These are phyloP conservation scores for Hypoxylon fragiforme DNA, from an alignment of 495 filamentous ascomycete genomes.

Conservation along the genomic window DNA sequence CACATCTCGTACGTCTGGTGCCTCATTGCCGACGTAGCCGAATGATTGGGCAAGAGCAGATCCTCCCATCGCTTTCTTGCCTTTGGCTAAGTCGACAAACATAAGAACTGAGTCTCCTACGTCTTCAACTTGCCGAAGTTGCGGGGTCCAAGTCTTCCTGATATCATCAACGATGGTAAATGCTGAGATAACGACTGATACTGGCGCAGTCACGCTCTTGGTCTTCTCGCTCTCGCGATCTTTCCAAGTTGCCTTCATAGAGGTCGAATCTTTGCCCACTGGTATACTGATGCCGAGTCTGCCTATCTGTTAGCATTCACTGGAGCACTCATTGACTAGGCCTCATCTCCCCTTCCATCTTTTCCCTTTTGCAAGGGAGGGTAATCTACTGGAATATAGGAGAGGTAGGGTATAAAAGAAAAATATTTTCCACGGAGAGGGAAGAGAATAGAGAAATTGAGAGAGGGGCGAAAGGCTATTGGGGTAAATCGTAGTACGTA, in stretches of 20 bases:
- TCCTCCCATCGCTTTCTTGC: conserved; percentile 79
- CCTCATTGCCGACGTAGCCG: conserved; percentile 78
- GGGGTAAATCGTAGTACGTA: conserved; percentile 54
- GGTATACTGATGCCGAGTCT: conserved; percentile 88
- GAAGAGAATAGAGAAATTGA: too few species aligned
- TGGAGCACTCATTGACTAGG: background rate
- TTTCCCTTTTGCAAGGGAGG: too few species aligned
- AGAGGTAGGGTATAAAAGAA: too few species aligned
- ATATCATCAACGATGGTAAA: conserved; percentile 82
- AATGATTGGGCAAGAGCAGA: conserved; percentile 94
- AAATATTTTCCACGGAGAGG: too few species aligned
- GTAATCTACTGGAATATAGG: too few species aligned
- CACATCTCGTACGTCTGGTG: conserved; percentile 81
- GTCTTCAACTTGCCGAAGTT: conserved; percentile 79
- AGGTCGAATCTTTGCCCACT: conserved; percentile 96
- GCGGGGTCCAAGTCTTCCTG: conserved; percentile 88
- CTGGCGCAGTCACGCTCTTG: conserved; percentile 88
- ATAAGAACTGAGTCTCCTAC: conserved; percentile 88
- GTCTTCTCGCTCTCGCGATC: conserved; percentile 65
- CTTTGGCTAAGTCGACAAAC: conserved; percentile 84
- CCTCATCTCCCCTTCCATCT: background rate
- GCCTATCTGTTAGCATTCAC: background rate
- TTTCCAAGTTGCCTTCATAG: conserved; percentile 97
- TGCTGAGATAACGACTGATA: conserved; percentile 87
- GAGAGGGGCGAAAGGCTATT: background rate